phyloP scores from a whole-genome alignment of 2,329 filamentous ascomycete genomes.

The Fusarium coffeatum region DNA sequence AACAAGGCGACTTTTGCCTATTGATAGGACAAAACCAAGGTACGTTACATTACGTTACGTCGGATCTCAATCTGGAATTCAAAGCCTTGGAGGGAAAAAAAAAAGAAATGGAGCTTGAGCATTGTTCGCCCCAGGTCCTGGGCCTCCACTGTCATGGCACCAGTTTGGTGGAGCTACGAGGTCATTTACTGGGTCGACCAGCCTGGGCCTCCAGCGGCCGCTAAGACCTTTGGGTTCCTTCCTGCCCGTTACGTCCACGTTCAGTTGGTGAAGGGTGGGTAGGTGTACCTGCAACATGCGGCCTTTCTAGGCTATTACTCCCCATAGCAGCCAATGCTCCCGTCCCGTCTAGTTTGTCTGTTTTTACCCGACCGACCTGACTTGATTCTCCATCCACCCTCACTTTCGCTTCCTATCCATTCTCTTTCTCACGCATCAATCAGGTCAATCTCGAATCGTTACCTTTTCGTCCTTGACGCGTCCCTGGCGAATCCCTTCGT shows the following conservation, averaged over 20 bases:
- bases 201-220: slow-evolving; percentile 20
- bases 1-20: not conserved
- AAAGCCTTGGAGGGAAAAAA: slow-evolving; percentile 15
- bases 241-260: slow-evolving; percentile 1
- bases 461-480: slow-evolving; percentile 25
- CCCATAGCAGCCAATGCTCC: not conserved
- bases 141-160: slow-evolving; percentile 3
- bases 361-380: slow-evolving; percentile 13
- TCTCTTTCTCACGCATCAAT: slow-evolving; percentile 33
- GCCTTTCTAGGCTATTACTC: not conserved
- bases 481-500: slow-evolving; percentile 20
- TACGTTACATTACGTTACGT: slow-evolving; percentile 25
- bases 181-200: slow-evolving; percentile 2
- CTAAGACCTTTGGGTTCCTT: slow-evolving; percentile 32
- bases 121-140: slow-evolving; percentile 6
- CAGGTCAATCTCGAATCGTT: slow-evolving; percentile 26
- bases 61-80: slow-evolving; percentile 11
- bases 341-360: not conserved
- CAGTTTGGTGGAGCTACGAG: slow-evolving; percentile 3
- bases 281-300: not conserved
- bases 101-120: slow-evolving; percentile 6
- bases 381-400: slow-evolving; percentile 15
- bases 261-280: not conserved
- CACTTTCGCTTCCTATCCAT: slow-evolving; percentile 20
- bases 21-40: not conserved